Evolutionary conservation across 345 rosid species (phyloP).

Genomic region (Euphorbia peplus): DNA sequence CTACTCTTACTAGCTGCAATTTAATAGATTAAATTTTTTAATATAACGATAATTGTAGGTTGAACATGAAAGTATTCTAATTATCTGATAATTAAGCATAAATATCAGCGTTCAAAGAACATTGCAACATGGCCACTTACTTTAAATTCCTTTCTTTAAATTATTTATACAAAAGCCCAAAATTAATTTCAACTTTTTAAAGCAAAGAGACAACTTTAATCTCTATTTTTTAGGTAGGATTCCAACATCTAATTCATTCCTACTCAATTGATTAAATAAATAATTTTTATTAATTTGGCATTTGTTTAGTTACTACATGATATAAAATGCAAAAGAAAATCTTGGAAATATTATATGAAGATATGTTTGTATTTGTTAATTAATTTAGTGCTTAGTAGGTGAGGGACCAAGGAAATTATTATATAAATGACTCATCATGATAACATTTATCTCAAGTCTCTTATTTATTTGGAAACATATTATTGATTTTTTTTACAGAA

Average conservation of each 20-base stretch:
- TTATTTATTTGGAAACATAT: too few species aligned
- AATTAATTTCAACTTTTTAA: neutral
- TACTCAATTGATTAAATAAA: neutral
- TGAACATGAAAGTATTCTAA: neutral
- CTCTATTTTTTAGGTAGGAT: neutral
- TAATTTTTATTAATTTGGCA: neutral
- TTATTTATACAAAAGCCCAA: neutral
- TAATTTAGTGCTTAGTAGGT: neutral
- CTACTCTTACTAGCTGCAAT: too few species aligned
- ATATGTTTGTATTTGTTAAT: neutral
- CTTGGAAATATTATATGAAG: constrained; percentile 4
- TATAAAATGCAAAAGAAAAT: neutral
- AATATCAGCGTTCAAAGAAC: neutral
- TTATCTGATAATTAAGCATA: too few species aligned
- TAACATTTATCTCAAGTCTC: too few species aligned
- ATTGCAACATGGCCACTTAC: constrained; percentile 3
- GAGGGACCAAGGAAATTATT: too few species aligned
- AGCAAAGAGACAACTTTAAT: neutral
- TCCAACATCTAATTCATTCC: neutral
- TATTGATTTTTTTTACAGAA: too few species aligned
- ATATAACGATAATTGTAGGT: too few species aligned
- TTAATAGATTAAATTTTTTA: too few species aligned
- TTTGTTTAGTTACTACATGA: neutral
- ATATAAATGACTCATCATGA: too few species aligned
- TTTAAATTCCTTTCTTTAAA: neutral